A percentile compares a stretch with the other conserved stretches of the same genome.
phyloP scores from a whole-genome alignment of 768 basidiomycete genomes.

The Imleria badia region DNA sequence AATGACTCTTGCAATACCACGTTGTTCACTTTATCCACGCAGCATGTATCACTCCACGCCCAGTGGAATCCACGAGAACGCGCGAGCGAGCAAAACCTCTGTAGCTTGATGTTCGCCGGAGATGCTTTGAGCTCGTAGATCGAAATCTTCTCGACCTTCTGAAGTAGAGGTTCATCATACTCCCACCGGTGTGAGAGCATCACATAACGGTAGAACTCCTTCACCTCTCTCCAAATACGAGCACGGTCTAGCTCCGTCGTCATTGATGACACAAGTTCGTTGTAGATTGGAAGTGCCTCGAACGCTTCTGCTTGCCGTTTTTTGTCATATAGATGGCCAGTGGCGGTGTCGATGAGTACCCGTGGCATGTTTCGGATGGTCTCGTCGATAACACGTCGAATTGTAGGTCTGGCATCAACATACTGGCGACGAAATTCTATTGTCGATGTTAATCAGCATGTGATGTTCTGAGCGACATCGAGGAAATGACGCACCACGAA shows the following conservation, averaged over 20 bases:
- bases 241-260: neutral
- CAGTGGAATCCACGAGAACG: conserved; percentile 7
- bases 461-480: neutral
- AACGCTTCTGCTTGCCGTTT: conserved; percentile 9
- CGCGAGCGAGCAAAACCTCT: neutral
- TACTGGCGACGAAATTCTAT: conserved; percentile 2
- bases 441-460: neutral
- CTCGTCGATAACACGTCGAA: neutral
- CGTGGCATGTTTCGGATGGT: neutral
- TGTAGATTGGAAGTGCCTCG: neutral
- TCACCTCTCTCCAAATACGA: conserved; percentile 6
- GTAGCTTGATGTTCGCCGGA: conserved; percentile 3
- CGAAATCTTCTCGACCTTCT: conserved; percentile 1
- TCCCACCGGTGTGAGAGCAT: conserved; percentile 16
- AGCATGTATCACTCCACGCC: conserved; percentile 20
- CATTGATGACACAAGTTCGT: conserved; percentile 7
- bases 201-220: conserved; percentile 7
- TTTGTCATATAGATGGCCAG: conserved; percentile 11
- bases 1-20: conserved; percentile 14
- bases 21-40: neutral
- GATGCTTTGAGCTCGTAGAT: conserved; percentile 5
- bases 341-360: conserved; percentile 2
- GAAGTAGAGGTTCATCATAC: neutral
- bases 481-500: neutral
- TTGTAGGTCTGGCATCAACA: neutral